Evolutionary conservation across 2,329 filamentous ascomycete species (phyloP).

Genomic region (Colletotrichum tanaceti): DNA sequence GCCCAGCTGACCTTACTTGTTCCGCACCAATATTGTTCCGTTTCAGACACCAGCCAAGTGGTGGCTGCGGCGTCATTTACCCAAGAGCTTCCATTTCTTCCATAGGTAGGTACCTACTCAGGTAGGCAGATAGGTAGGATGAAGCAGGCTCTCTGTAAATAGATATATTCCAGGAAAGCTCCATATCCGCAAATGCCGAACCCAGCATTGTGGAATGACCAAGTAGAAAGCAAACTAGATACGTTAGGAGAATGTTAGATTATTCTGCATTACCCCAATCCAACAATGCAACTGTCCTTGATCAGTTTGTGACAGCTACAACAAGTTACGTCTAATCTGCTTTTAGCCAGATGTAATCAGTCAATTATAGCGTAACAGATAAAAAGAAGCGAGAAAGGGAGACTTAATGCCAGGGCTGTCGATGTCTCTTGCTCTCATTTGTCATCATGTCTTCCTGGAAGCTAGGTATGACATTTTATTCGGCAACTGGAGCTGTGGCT

Average conservation of each 20-base stretch:
- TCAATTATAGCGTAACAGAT: not conserved
- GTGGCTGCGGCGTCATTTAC: conserved; percentile 27
- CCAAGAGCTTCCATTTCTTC: too few relatives aligned
- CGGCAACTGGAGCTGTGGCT: conserved; percentile 1
- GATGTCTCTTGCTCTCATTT: not conserved
- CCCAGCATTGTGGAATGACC: too few relatives aligned
- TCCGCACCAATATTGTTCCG: conserved; percentile 39
- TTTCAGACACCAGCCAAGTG: not conserved
- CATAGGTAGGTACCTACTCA: too few relatives aligned
- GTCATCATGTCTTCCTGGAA: not conserved
- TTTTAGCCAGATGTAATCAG: not conserved
- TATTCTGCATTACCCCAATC: not conserved
- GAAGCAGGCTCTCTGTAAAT: too few relatives aligned
- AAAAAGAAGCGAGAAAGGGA: not conserved
- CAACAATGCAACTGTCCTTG: not conserved
- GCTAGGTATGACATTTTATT: conserved; percentile 10
- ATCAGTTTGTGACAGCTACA: not conserved
- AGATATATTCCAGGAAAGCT: too few relatives aligned
- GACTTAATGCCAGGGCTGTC: not conserved
- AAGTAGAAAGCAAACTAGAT: not conserved
- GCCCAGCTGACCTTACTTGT: conserved; percentile 36
- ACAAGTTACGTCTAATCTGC: not conserved
- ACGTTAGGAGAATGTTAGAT: not conserved
- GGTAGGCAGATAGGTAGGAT: too few relatives aligned
- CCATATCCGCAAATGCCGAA: too few relatives aligned